Conservation (phyloP, 2,329 filamentous ascomycete species). For the Phialophora tarda region DNA sequence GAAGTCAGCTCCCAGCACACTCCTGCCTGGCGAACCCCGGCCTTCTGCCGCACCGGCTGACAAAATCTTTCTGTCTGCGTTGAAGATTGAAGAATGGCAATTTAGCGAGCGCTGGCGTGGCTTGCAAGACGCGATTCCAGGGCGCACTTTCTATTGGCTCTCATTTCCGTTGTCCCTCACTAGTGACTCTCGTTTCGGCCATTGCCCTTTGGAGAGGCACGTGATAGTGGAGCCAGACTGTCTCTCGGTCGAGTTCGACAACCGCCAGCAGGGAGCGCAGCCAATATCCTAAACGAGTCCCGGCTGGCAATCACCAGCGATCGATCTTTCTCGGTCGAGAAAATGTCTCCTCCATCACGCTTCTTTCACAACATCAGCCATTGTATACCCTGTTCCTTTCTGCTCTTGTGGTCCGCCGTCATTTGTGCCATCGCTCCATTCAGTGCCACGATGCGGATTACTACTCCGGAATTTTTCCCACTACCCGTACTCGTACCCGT, state of each 20-base stretch:
- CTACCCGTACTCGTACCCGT: background rate
- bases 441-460: background rate
- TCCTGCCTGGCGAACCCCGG: background rate
- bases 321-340: conserved; percentile 6
- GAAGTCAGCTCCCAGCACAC: conserved; percentile 3
- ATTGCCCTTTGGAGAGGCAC: background rate
- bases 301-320: background rate
- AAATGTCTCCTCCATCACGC: background rate
- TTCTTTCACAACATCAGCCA: background rate
- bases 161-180: background rate
- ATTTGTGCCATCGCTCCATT: background rate
- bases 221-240: background rate
- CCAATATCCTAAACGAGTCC: background rate
- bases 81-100: background rate
- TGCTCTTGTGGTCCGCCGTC: background rate
- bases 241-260: conserved; percentile 9
- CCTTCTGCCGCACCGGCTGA: conserved; percentile 1
- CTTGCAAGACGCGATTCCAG: conserved; percentile 8
- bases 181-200: background rate
- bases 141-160: conserved; percentile 3
- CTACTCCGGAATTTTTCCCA: background rate
- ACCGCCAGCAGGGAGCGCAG: background rate
- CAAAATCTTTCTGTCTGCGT: conserved; percentile 1
- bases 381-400: background rate
- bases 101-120: background rate